These are phyloP conservation scores for Aspergillus costaricaensis DNA, from an alignment of 2,329 filamentous ascomycete genomes.

Conservation along the genomic window DNA sequence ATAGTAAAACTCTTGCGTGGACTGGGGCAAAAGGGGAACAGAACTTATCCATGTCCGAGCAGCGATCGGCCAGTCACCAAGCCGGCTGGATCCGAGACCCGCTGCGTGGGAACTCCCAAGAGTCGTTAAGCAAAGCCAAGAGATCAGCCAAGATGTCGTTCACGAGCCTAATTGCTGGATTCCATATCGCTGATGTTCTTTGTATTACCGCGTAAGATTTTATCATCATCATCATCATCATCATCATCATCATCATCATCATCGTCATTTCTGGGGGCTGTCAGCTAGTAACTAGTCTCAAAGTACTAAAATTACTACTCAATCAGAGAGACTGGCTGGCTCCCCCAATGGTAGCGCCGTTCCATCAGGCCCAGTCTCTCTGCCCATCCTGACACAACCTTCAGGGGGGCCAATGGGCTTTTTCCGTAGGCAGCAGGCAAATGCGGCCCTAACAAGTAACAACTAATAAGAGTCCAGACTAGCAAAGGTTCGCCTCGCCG, in stretches of 20 bases:
- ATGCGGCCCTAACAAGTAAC: not conserved
- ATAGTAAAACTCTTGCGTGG: not conserved
- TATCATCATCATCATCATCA: too few relatives aligned
- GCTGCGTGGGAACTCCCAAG: conserved; percentile 1
- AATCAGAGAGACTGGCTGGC: not conserved
- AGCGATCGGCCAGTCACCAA: not conserved
- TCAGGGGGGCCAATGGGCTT: not conserved
- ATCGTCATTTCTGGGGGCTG: not conserved
- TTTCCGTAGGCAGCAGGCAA: not conserved
- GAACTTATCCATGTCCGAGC: conserved; percentile 1
- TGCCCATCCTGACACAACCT: not conserved
- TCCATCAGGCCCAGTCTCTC: not conserved
- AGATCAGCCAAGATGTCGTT: not conserved
- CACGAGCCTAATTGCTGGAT: not conserved
- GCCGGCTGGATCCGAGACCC: conserved; percentile 1
- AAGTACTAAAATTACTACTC: not conserved
- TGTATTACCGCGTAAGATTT: too few relatives aligned
- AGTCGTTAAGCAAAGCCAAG: not conserved
- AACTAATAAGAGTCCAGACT: conserved; percentile 1
- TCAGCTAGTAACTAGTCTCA: not conserved
- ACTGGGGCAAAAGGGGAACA: not conserved
- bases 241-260: too few relatives aligned
- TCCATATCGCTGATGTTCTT: not conserved
- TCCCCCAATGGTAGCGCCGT: not conserved
- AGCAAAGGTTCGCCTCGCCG: not conserved